Base-by-base conservation (phyloP, 345 rosid genomes). In the Populus euphratica region DNA sequence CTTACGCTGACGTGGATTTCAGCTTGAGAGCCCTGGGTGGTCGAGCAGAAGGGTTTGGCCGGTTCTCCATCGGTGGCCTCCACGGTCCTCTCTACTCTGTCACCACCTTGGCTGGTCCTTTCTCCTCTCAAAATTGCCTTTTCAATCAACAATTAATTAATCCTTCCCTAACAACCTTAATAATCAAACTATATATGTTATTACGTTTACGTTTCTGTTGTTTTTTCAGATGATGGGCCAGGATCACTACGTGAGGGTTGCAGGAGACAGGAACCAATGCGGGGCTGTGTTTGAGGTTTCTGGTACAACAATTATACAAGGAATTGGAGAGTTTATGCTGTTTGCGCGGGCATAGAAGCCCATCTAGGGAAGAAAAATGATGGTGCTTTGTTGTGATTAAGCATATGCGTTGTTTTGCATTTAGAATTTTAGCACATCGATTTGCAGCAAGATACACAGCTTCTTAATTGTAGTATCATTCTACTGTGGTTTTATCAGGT, bases 231-330 rank as follows among this genome's bases (percentile, higher is more conserved):
- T 76, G 97, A 92, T 49, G 99, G 97, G 47, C 95, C 97, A 4
- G 97, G 98, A 82, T 91, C 97, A 7, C 83, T 94, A 47, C 86
- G 98, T n/a, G 88, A 90, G 39, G 98, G 91, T 71, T 96, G 99
- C 69, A 84, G 86, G 56, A 88, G 56, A 52, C 90, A 88, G 78
- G 98, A 94, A 75, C 97, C 95, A 23, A 87, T 91, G 23, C 94
- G 35, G 99, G 98, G 92, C 94, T 44, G 92, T 92, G 64, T 96
- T 96, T 61, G 89, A 88, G 38, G 82, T 90, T n/a, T 92, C 98
- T 0, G 97, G 99, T 77, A 84, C 77, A 94, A 96, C 81, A 96
- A 94, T 83, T 94, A 94, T 79, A 93, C 98, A 76, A 87, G 97
- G 79, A 81, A 89, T 78, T 92, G 97, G 99, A 89, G 91, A 44